Percentiles rank a stretch among this genome's conserved stretches.
Evolutionary conservation across 2,329 filamentous ascomycete genomes (phyloP).

Genomic region (Fusarium sp.): DNA sequence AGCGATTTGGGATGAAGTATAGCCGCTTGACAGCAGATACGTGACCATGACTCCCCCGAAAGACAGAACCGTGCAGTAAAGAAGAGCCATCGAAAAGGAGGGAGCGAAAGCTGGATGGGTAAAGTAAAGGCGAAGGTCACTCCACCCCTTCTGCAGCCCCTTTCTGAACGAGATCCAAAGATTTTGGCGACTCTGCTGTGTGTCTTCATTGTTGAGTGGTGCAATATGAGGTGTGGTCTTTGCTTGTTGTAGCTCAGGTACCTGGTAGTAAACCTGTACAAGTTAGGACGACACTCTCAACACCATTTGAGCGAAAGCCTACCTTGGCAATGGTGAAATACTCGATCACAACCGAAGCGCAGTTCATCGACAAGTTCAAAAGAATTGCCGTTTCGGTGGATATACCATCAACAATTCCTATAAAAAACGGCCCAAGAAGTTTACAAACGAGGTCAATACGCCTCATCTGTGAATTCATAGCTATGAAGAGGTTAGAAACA

Average conservation of each 20-base stretch:
- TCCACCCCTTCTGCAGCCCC: slow-evolving; percentile 20
- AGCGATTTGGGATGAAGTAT: slow-evolving; percentile 65
- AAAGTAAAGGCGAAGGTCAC: slow-evolving; percentile 59
- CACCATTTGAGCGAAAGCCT: not conserved
- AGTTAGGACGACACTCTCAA: not conserved
- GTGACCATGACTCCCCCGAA: slow-evolving; percentile 74
- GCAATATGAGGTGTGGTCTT: slow-evolving; percentile 32
- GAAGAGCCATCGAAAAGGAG: slow-evolving; percentile 69
- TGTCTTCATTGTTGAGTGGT: not conserved
- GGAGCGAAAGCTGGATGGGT: slow-evolving; percentile 69
- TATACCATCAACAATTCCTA: slow-evolving; percentile 63
- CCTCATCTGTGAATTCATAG: slow-evolving; percentile 70
- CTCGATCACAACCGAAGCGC: slow-evolving; percentile 62
- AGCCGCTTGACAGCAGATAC: slow-evolving; percentile 68
- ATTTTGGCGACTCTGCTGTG: not conserved
- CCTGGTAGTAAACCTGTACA: slow-evolving; percentile 45
- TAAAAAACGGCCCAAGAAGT: slow-evolving; percentile 66
- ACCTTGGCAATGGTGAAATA: slow-evolving; percentile 62
- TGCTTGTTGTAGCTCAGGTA: slow-evolving; percentile 45
- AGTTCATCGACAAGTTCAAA: slow-evolving; percentile 63
- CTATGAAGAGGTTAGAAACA: slow-evolving; percentile 36
- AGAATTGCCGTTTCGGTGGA: slow-evolving; percentile 64
- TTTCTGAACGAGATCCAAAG: slow-evolving; percentile 4
- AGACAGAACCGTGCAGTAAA: slow-evolving; percentile 72
- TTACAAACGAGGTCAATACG: slow-evolving; percentile 73